Base-by-base conservation (phyloP, 2,329 filamentous ascomycete species). In the Aspergillus ibericus region DNA sequence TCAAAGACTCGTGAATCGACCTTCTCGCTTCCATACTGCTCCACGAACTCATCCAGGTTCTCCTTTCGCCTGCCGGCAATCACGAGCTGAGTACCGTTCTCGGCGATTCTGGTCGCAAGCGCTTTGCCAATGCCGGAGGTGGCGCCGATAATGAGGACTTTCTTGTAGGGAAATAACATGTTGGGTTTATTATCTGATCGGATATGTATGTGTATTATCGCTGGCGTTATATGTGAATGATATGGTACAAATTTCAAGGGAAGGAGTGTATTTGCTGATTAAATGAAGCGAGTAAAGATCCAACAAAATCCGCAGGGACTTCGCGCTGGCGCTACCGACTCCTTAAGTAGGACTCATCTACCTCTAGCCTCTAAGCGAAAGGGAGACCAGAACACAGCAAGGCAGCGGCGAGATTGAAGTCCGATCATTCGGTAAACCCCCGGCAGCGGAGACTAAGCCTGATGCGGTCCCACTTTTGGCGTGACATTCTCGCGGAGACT, bases 141-240 rank as follows among this genome's bases (percentile, higher is more conserved):
- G 36, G 82, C 83, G n/a, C 83, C 83, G 9, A 85, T 72, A 27
- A 85, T 69, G 8, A 84, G 77, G 18, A 83, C 75, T 68, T 83
- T 82, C 62, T 80, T 81, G 73, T 83, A 84, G 36, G 70, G 70
- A 59, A 80, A 73, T 60, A 75, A 66, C 81, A 82, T 76, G 36
- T 10, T 59, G 34, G 29, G 12, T 38, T 32, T 25, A 29, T 16
- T 16, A 5, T 32, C 8, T 48, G 22, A 25, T 25, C 3, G 3
- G 22, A 25, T 3, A 16, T 29, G 10, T 48, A 29, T 48, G 15
- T 18, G 1, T 0, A 29, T 29, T n/a, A 29, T 7, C 8, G 15
- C 15, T 12, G 9, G 29, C 29, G 29, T 29, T 29, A 29, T 29
- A 32, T 10, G 4, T 32, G 27, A 32, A 32, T 32, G 15, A 38